These are phyloP conservation scores for Helotiales sp. DNA, from an alignment of 2,329 filamentous ascomycete genomes.

Conservation along the genomic window DNA sequence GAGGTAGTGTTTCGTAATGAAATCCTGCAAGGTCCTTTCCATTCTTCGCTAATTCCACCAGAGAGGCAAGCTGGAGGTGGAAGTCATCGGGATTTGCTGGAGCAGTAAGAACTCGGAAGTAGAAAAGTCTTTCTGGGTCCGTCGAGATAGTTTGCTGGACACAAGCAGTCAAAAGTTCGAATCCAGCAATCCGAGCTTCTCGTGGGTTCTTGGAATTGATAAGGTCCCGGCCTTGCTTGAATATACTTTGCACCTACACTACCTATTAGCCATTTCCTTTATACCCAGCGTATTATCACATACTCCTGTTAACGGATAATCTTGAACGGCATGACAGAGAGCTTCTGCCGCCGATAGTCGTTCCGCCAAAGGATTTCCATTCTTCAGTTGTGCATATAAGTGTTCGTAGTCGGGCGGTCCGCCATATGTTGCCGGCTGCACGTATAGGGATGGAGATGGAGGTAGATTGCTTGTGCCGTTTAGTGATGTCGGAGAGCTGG, in stretches of 20 bases:
- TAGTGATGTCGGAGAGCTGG: conserved; percentile 44
- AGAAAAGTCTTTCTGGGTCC: conserved; percentile 69
- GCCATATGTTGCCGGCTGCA: conserved; percentile 46
- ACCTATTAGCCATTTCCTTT: conserved; percentile 16
- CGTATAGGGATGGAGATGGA: conserved; percentile 42
- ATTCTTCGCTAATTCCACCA: conserved; percentile 64
- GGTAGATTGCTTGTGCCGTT: conserved; percentile 49
- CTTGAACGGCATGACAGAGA: conserved; percentile 60
- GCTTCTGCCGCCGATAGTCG: conserved; percentile 61
- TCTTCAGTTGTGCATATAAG: conserved; percentile 59
- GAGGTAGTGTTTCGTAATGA: conserved; percentile 68
- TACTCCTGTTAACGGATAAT: conserved; percentile 57
- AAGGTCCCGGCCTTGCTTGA: conserved; percentile 69
- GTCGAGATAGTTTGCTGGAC: conserved; percentile 66
- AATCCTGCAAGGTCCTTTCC: conserved; percentile 69
- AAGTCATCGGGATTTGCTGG: conserved; percentile 66
- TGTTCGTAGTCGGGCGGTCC: conserved; percentile 59
- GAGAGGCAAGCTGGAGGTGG: conserved; percentile 66
- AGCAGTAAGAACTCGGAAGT: conserved; percentile 65
- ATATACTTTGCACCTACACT: conserved; percentile 52
- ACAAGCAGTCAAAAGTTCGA: conserved; percentile 69
- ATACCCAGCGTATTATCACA: conserved; percentile 11
- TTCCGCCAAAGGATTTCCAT: conserved; percentile 55
- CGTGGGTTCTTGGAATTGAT: conserved; percentile 61
- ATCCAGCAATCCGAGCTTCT: conserved; percentile 62